These are phyloP conservation scores for Paramecium sexaurelia DNA, from an alignment of 73 alveolate species.

Conservation along the genomic window DNA sequence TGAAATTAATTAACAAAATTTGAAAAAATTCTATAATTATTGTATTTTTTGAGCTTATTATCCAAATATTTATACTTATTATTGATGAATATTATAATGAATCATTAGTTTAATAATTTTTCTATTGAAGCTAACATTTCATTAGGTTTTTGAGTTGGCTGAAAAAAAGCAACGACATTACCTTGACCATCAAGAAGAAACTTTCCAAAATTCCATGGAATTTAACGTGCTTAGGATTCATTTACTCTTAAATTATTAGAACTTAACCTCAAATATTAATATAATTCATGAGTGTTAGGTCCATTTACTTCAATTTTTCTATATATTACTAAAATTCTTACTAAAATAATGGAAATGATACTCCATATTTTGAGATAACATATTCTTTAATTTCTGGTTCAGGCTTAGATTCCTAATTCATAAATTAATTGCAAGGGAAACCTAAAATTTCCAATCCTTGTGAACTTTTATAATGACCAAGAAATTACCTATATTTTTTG, in stretches of 20 bases:
- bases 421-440: constrained; percentile 88
- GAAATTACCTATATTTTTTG: constrained; percentile 63
- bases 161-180: constrained; percentile 69
- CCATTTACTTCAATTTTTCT: constrained; percentile 82
- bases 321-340: not conserved
- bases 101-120: constrained; percentile 32
- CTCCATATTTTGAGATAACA: constrained; percentile 70
- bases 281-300: constrained; percentile 74
- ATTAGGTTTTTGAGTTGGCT: constrained; percentile 69
- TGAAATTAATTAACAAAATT: too few relatives aligned
- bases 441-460: constrained; percentile 84
- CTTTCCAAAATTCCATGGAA: constrained; percentile 89
- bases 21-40: not conserved
- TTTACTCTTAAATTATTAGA: constrained; percentile 67
- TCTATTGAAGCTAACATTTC: constrained; percentile 65
- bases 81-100: not conserved
- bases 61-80: not conserved
- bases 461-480: constrained; percentile 14
- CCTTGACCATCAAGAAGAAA: constrained; percentile 76
- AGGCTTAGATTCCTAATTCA: constrained; percentile 82
- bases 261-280: constrained; percentile 70
- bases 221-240: constrained; percentile 68
- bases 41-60: not conserved
- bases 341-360: constrained; percentile 76
- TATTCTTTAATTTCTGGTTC: constrained; percentile 72